phyloP scores from a whole-genome alignment of 352 stramenopile species.

The Phytopythium chamaehyphon region DNA sequence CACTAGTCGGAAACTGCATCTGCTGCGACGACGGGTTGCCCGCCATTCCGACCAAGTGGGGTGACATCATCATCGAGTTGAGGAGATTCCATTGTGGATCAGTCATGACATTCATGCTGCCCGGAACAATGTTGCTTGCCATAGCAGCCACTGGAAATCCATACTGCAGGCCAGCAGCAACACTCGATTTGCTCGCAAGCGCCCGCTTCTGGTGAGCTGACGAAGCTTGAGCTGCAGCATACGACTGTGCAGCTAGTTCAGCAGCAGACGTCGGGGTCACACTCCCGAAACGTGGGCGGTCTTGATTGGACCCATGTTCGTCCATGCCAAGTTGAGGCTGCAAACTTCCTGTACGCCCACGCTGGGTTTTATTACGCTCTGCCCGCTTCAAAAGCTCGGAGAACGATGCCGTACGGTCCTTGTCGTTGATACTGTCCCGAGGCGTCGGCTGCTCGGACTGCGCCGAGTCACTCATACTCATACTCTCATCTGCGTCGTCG shows the following conservation, averaged over 20 bases:
- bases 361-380: not conserved
- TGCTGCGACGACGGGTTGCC: constrained; percentile 17
- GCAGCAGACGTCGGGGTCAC: too few species aligned
- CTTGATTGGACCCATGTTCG: too few species aligned
- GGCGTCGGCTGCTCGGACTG: constrained; percentile 6
- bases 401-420: constrained; percentile 1
- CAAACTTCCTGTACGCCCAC: not conserved
- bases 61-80: constrained; percentile 77
- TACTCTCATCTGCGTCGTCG: constrained; percentile 20
- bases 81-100: constrained; percentile 80
- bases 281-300: too few species aligned
- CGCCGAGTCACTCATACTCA: constrained; percentile 10
- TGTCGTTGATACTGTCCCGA: constrained; percentile 1
- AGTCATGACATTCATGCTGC: constrained; percentile 35
- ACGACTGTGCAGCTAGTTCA: too few species aligned
- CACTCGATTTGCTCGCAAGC: not conserved
- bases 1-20: constrained; percentile 17
- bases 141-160: not conserved
- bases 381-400: not conserved
- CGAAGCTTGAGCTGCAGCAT: not conserved
- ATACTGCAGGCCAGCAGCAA: not conserved
- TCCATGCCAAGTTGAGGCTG: too few species aligned
- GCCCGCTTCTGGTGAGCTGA: not conserved
- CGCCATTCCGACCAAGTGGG: constrained; percentile 43
- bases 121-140: not conserved